Base-by-base conservation (phyloP, 2,329 filamentous ascomycete species). In the Ceratocystis huliohia region DNA sequence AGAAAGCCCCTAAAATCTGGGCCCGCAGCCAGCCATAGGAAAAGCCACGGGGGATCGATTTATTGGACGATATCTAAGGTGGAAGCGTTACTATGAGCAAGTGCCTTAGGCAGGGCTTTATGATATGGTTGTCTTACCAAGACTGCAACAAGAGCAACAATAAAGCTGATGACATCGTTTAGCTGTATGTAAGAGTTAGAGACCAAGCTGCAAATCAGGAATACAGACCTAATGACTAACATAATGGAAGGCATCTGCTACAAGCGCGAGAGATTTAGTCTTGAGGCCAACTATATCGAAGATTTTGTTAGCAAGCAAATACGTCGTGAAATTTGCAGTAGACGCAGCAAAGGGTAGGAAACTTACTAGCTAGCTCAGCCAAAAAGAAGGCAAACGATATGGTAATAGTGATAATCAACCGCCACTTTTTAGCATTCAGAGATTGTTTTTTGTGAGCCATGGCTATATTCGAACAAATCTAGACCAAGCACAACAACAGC, bases 181-280 rank as follows among this genome's bases (percentile, higher is more conserved):
- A 91, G 74, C 85, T 88, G 61, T 3, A 15, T n/a, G 7, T 30
- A 13, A 25, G 8, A 7, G 61, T 73, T 64, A 74, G 70, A 37
- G 10, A 28, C 1, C 7, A 8, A 7, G 5, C 22, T 45, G 15
- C 1, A 4, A 0, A 7, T 33, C 3, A 5, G 13, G 10, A 22
- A 20, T 64, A 53, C 5, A 25, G 2, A 4, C 10, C 8, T 5
- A 25, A 65, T 44, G 37, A 72, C 81, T 68, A 76, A 88, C 86
- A 72, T 90, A 89, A 73, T 91, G 88, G 70, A 91, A 91, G 0
- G 89, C 87, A 78, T 92, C 88, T 33, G 88, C 88, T 30, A 91
- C 78, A 1, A 92, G 78, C 0, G 87, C 87, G 10, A 92, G 78
- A 0, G 88, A 91, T 64, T 80, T 79, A 1, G 88, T 91, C 68